Base-by-base conservation (phyloP, 2,329 filamentous ascomycete genomes). In the Sclerotinia nivalis region DNA sequence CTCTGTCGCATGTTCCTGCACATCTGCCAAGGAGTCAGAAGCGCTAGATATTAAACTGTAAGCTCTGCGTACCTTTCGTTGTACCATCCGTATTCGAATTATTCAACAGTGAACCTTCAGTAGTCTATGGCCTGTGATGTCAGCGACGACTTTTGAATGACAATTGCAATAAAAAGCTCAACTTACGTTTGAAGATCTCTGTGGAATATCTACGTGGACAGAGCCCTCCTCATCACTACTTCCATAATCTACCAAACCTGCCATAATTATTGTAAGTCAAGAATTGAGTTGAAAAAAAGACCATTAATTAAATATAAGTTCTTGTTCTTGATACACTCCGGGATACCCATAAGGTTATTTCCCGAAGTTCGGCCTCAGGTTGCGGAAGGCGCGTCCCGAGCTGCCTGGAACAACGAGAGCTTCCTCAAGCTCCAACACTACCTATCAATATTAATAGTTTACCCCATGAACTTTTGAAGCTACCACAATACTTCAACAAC, bases 211-310 rank as follows among this genome's bases (percentile, higher is more conserved):
- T 31, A 71, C 66, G 34, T 70, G 70, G 18, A 72, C 69, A 61
- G 75, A 72, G 59, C 79, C 78, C 28, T 79, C 78, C 55, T 80
- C 80, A 50, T 80, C 80, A 64, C 80, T 80, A 72, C 80, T 81
- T 65, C 76, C 78, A 74, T 81, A 81, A 73, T 76, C 76, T 45
- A 81, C 80, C 60, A 81, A 73, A 45, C 74, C 78, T 73, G 76
- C 73, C 77, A 79, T 79, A 49, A 60, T 75, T 15, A 9, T 31
- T 20, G 43, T 31, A 58, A 25, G 28, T n/a, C 12, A 34, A 50
- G 45, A n/a, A 15, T 50, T 59, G 22, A 40, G 43, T n/a, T 15
- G 2, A 47, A 34, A 20, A 22, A 49, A 43, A n/a, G 28, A 56
- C 55, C 25, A n/a, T 31, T 64, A 18, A 37, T 50, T n/a, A 64